Conservation (phyloP, 768 basidiomycete species). For the Phylloporus rhodoxanthus region DNA sequence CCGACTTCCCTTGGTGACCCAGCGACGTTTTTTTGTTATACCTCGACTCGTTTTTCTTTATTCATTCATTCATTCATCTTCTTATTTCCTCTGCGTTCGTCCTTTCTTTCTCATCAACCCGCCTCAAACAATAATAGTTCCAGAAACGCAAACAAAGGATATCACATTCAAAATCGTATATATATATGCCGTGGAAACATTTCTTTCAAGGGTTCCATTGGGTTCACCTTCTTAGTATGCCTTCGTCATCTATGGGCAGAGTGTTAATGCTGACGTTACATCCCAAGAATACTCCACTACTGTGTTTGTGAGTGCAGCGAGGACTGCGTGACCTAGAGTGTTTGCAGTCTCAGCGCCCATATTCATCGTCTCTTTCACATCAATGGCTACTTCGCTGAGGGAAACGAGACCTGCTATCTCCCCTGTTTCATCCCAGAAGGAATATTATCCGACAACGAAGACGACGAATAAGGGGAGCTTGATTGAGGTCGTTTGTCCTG, state of each 20-base stretch:
- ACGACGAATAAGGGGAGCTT: background rate
- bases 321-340: conserved; percentile 25
- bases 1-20: background rate
- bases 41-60: background rate
- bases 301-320: background rate
- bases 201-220: no score
- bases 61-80: background rate
- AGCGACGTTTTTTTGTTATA: background rate
- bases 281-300: no score
- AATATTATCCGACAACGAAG: background rate
- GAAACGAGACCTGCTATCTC: conserved; percentile 23
- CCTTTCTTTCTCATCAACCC: background rate
- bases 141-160: no score
- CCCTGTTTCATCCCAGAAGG: conserved; percentile 15
- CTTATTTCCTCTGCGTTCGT: background rate
- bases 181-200: no score
- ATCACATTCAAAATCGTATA: no score
- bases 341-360: conserved; percentile 4
- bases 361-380: conserved; percentile 7
- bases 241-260: no score
- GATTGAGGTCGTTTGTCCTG: background rate
- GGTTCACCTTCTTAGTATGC: no score
- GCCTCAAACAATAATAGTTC: no score
- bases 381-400: conserved; percentile 7
- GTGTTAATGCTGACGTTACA: no score